Base-by-base conservation (phyloP, 2,329 filamentous ascomycete species). In the Endoconidiophora laricicola region DNA sequence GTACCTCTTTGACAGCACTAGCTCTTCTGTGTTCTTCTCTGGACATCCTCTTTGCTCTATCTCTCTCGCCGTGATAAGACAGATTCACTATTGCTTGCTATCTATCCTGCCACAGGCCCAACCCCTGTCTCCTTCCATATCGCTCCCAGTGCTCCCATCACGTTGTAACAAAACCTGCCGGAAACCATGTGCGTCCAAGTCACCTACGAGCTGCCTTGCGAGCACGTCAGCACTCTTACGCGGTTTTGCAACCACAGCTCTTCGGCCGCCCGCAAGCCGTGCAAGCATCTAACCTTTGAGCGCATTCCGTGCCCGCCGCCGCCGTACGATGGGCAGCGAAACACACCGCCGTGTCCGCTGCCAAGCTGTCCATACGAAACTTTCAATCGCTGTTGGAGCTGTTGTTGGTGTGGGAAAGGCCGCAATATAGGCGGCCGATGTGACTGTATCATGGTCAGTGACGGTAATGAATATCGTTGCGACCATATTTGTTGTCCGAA, bases 381-480 rank as follows among this genome's bases (percentile, higher is more conserved):
- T 44, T 66, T 68, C 52, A 67, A 69, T 51, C 64, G 71, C 29
- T 65, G 60, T 54, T 75, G 72, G 72, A 71, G 72, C 59, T 74
- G 71, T 60, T 74, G 71, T 59, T 74, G 70, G 70, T 74, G 71
- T 52, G 71, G 71, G 24, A 73, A 73, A 56, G 62, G 63, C n/a
- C 68, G 68, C 64, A 74, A 75, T 56, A 63, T 64, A 42, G 60
- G 62, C 23, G 71, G 70, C 3, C 65, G 70, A 23, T 74, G 71
- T 60, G 66, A 66, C 55, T 72, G 69, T 58, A 61, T 72, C 58
- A 73, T 74, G 71, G 67, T 73, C 49, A 65, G 69, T 44, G 68
- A 72, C 40, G 68, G 70, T 16, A 67, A 65, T 50, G 60, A 66
- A 55, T 69, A 70, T 52, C 66, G 64, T 49, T 75, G 72, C 56